Conservation (phyloP, 164 flowering plant genomes). For the Liriodendron chinense region DNA sequence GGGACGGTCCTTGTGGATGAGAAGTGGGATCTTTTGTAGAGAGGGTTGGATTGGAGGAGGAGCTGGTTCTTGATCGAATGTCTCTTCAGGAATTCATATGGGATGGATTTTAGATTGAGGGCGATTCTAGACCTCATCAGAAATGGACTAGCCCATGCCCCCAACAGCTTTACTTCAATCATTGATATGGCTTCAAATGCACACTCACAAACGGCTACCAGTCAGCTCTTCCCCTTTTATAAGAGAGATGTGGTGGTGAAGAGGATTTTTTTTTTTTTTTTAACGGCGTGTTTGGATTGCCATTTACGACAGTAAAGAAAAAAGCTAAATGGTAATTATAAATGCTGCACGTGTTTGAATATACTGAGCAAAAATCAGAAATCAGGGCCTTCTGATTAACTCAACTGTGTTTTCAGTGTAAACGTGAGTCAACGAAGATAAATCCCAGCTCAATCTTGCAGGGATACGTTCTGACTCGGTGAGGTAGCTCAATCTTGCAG, state of each 20-base stretch:
- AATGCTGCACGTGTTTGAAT: too few relatives aligned
- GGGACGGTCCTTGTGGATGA: conserved; percentile 17
- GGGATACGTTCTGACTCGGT: too few relatives aligned
- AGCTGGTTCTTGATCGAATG: conserved; percentile 7
- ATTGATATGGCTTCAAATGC: conserved; percentile 3
- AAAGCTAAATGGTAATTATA: too few relatives aligned
- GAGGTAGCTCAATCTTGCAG: too few relatives aligned
- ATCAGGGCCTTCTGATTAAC: too few relatives aligned
- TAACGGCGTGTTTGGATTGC: too few relatives aligned
- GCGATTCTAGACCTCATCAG: conserved; percentile 24
- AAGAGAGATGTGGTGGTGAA: background rate
- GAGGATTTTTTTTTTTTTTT: background rate
- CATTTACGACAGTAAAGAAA: too few relatives aligned
- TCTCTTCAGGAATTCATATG: conserved; percentile 33
- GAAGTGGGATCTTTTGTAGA: conserved; percentile 19
- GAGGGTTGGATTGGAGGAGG: conserved; percentile 12
- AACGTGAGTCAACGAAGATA: too few relatives aligned
- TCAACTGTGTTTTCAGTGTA: too few relatives aligned
- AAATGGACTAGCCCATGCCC: conserved; percentile 57
- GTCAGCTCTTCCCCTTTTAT: background rate
- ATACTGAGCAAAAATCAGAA: too few relatives aligned
- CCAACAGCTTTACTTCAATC: conserved; percentile 48
- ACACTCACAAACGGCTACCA: background rate
- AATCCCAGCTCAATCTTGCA: too few relatives aligned
- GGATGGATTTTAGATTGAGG: conserved; percentile 44